Evolutionary conservation across 768 basidiomycete species (phyloP), one percentile per base, ranked within the genome.

Genomic region (Auriscalpium orientale): DNA sequence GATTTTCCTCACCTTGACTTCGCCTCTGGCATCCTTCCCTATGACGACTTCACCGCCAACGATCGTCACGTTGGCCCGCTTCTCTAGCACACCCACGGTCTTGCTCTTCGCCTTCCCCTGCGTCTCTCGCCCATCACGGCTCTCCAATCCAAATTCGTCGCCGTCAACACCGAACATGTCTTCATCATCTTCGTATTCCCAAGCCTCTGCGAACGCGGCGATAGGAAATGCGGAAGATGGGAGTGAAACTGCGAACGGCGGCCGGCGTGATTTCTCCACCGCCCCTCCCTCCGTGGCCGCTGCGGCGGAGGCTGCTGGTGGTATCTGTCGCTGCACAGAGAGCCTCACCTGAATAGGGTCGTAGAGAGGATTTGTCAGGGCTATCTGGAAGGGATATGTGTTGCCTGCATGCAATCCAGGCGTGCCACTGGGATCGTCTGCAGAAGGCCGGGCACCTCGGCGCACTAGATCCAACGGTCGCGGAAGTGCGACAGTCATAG

Each of bases 181-280:
- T 47, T 91, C 93, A 56, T 95, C 93, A 56, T 94, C 94, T 53
- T 97, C 95, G 59, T 94, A 97, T 69, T 98, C 94, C 95, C 95
- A 98, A 36, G 91, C 92, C 67, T 98, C 97, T 16, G 92, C 92
- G 66, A 89, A 95, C 2, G 95, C 90, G 13, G 88, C 85, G 48
- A 98, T 82, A 6, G 88, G 75, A 67, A 99, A 95, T 9, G 84
- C 72, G 0, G 81, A 74, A 11, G 83, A 84, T 0, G 92, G 95
- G 3, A 98, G 73, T 10, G 86, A 84, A 6, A 95, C 77, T 1
- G 84, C 87, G 66, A 90, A 95, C 2, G 88, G 85, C 45, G 85
- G 83, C 5, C 85, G 79, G 12, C 80, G 79, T 11, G 80, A 73
- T 66, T 83, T 85, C 56, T 84, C 83, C 16, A 66, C 68, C 7